phyloP scores from a whole-genome alignment of 371 early-diverging fungal genomes.

The Aphelidium insulamus region DNA sequence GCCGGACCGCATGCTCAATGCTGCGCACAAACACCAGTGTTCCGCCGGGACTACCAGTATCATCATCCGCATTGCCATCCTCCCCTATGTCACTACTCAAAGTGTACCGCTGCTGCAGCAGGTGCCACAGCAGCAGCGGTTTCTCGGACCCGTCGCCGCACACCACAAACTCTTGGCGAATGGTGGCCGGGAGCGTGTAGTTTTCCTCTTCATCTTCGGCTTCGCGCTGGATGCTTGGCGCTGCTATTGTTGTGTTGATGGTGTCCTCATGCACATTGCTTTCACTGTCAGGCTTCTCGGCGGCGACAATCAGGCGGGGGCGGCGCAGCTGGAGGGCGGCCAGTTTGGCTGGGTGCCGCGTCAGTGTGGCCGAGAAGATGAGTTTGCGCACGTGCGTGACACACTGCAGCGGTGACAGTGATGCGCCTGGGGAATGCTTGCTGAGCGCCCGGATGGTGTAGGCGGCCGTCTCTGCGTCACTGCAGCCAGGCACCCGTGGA shows the following conservation, averaged over 20 bases:
- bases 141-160: constrained; percentile 6
- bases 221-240: too few species aligned
- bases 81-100: too few species aligned
- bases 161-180: constrained; percentile 12
- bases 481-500: too few species aligned
- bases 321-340: constrained; percentile 42
- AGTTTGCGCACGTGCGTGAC: too few species aligned
- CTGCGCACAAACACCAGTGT: too few species aligned
- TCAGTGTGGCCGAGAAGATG: constrained; percentile 80
- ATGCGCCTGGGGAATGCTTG: not conserved
- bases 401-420: constrained; percentile 22
- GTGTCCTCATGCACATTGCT: not conserved
- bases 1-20: too few species aligned
- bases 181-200: constrained; percentile 11
- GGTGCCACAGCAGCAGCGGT: constrained; percentile 10
- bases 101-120: too few species aligned
- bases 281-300: not conserved
- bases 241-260: too few species aligned
- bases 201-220: constrained; percentile 1
- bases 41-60: too few species aligned
- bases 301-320: constrained; percentile 6
- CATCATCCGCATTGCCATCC: too few species aligned
- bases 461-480: too few species aligned
- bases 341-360: constrained; percentile 76
- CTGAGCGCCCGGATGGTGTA: too few species aligned